These are phyloP conservation scores for Trichoderma atrobrunneum DNA, from an alignment of 2,329 filamentous ascomycete genomes.

Conservation along the genomic window DNA sequence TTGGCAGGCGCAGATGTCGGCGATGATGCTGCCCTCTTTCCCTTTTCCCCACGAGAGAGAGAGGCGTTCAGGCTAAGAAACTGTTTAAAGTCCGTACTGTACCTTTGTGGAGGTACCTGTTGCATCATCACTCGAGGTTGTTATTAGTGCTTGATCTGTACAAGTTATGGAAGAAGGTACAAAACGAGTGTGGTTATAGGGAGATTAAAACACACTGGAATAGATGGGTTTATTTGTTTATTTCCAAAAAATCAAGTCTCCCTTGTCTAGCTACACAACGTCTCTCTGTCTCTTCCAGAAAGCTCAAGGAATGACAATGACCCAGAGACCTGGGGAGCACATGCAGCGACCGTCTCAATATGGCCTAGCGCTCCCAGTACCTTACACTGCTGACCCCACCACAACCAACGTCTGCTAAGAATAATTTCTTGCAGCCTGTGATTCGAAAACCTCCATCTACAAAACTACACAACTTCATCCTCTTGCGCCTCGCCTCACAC, in stretches of 20 bases:
- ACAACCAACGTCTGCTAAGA: background rate
- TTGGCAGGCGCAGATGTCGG: background rate
- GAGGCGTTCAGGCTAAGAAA: background rate
- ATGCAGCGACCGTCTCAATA: background rate
- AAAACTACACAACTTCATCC: background rate
- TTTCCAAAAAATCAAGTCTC: background rate
- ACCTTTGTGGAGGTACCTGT: background rate
- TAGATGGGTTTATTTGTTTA: background rate
- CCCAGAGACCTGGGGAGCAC: background rate
- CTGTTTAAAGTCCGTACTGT: background rate
- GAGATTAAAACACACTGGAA: background rate
- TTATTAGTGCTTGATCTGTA: background rate
- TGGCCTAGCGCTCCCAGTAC: background rate
- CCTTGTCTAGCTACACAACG: background rate
- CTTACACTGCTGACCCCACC: background rate
- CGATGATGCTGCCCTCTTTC: background rate
- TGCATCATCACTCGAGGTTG: background rate
- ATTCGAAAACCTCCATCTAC: background rate
- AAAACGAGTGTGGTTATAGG: background rate
- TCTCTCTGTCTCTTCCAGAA: background rate
- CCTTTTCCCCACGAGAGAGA: background rate
- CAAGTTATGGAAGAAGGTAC: background rate
- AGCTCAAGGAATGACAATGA: background rate
- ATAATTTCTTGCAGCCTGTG: constrained; percentile 3
- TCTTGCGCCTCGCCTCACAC: background rate